These are phyloP conservation scores for Trichosanthes truncata DNA, from an alignment of 306 rosid species.

Conservation along the genomic window DNA sequence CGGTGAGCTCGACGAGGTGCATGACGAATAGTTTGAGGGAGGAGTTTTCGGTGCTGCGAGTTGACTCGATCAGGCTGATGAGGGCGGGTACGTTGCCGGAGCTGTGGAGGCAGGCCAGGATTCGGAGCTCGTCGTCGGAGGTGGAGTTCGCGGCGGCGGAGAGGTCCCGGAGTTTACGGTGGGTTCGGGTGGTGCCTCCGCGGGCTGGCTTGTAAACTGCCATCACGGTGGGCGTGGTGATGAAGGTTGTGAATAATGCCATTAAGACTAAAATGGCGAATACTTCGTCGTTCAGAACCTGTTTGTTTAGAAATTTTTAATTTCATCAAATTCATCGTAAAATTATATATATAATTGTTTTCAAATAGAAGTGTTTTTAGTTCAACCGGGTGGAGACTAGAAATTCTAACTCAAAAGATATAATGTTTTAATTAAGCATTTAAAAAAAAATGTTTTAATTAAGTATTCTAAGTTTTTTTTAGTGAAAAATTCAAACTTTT, in stretches of 20 bases:
- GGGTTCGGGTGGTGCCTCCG: slow-evolving; percentile 11
- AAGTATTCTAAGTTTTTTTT: no score
- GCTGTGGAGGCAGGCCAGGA: slow-evolving; percentile 68
- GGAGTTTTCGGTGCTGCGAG: slow-evolving; percentile 34
- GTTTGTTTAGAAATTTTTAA: not conserved
- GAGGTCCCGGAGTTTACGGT: slow-evolving; percentile 40
- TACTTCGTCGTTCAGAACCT: slow-evolving; percentile 77
- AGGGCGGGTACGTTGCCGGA: slow-evolving; percentile 46
- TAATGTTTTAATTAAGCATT: no score
- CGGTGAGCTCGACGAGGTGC: slow-evolving; percentile 77
- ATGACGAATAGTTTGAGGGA: slow-evolving; percentile 49
- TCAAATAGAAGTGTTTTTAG: no score
- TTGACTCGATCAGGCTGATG: slow-evolving; percentile 43
- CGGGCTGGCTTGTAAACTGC: slow-evolving; percentile 64
- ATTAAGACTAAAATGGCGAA: slow-evolving; percentile 78
- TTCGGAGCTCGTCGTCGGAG: slow-evolving; percentile 28
- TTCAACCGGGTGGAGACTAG: no score
- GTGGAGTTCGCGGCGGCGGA: slow-evolving; percentile 1
- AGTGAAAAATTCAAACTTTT: no score
- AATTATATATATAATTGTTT: no score
- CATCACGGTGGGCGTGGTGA: slow-evolving; percentile 72
- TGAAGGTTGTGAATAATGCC: slow-evolving; percentile 87
- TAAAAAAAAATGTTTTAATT: no score
- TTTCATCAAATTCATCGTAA: not conserved
- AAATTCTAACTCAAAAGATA: no score